A percentile compares a stretch with the other conserved stretches of the same genome.
Evolutionary conservation across 305 asterid species (phyloP).

Genomic region (Plantago rigida): DNA sequence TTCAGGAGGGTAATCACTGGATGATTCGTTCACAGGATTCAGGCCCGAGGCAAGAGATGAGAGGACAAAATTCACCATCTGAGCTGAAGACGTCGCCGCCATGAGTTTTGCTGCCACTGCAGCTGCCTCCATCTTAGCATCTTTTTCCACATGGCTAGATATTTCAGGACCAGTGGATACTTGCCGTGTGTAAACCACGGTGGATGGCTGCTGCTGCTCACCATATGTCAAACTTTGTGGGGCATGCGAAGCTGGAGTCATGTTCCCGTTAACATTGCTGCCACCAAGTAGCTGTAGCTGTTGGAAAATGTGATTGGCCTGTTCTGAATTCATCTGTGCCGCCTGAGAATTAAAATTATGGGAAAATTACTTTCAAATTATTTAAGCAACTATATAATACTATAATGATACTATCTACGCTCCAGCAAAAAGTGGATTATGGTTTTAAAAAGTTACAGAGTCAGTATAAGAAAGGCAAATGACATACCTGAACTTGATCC

Average conservation of each 20-base stretch:
- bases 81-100: constrained; percentile 76
- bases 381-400: no score
- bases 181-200: constrained; percentile 54
- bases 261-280: constrained; percentile 32
- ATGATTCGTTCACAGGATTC: constrained; percentile 37
- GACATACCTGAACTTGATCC: constrained; percentile 66
- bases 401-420: no score
- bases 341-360: constrained; percentile 36
- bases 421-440: no score
- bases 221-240: constrained; percentile 31
- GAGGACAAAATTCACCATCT: constrained; percentile 71
- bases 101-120: constrained; percentile 83
- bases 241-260: constrained; percentile 29
- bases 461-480: constrained; percentile 4
- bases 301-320: constrained; percentile 40
- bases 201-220: constrained; percentile 42
- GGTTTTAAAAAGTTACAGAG: background rate
- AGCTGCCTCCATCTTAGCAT: constrained; percentile 72
- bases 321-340: constrained; percentile 60
- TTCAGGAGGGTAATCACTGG: constrained; percentile 46
- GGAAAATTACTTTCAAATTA: background rate
- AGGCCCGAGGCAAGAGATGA: constrained; percentile 77
- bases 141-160: constrained; percentile 37
- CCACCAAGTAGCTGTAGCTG: constrained; percentile 29
- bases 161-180: constrained; percentile 34